Conservation (phyloP, 2,329 filamentous ascomycete genomes). For the Periglandula ipomoeae region DNA sequence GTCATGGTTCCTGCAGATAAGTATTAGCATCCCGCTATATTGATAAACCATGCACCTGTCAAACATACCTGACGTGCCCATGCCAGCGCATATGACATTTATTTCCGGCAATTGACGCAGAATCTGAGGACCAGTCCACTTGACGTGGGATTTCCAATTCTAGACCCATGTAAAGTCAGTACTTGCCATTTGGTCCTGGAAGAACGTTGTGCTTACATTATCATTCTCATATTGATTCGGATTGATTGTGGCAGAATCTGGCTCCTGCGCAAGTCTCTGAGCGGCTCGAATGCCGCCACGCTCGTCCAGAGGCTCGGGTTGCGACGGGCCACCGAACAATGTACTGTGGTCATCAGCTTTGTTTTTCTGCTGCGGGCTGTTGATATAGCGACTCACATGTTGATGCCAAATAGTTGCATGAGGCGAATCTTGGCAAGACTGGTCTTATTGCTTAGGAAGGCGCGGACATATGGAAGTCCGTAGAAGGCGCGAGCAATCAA, state of each 20-base stretch:
- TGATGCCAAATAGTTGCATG: conserved; percentile 25
- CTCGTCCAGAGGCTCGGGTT: conserved; percentile 23
- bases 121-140: conserved; percentile 52
- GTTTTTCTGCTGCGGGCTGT: background rate
- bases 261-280: conserved; percentile 19
- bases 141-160: conserved; percentile 46
- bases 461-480: conserved; percentile 29
- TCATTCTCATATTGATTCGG: conserved; percentile 27
- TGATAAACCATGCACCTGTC: background rate
- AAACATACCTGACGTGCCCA: conserved; percentile 36
- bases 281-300: conserved; percentile 21
- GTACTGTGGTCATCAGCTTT: conserved; percentile 15
- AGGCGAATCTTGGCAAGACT: conserved; percentile 18
- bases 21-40: background rate
- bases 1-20: conserved; percentile 35
- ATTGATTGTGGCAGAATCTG: conserved; percentile 17
- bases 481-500: conserved; percentile 23
- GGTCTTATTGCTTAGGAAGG: conserved; percentile 42
- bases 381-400: conserved; percentile 15
- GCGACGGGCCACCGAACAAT: conserved; percentile 24
- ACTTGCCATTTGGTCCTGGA: background rate
- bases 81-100: conserved; percentile 43
- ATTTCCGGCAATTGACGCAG: conserved; percentile 46
- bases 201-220: conserved; percentile 13
- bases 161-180: conserved; percentile 11